Evolutionary conservation across 2,329 filamentous ascomycete genomes (phyloP), one percentile per base, ranked within the genome.

Genomic region (Claviceps paspali): DNA sequence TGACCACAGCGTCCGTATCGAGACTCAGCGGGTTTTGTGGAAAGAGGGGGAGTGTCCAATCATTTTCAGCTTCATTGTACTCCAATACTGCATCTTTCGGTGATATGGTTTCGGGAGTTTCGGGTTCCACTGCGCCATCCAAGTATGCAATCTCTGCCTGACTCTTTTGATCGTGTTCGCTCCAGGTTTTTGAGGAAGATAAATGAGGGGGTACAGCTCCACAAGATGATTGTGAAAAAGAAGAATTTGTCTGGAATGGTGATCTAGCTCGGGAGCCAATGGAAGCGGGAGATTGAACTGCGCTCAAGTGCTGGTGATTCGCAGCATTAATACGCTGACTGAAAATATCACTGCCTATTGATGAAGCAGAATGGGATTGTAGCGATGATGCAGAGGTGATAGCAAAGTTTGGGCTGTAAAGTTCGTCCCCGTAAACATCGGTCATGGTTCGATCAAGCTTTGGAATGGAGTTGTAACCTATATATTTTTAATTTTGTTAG

Each of bases 11-110:
- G 1, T 62, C 59, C 30, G 62, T 50, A 17, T 59, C 53, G 29
- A 67, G 72, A 5, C 50, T 61, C 32, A 64, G 54, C 29, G 73
- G 65, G 38, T 71, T 65, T 2, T 72, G 65, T 3, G 82, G 73
- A 52, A 94, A 93, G 15, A 94, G 62, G 10, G 83, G 76, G 48
- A 81, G 75, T 41, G 75, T 75, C 4, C 71, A 61, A 33, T 80
- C 79, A 14, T 79, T 76, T 3, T 87, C 82, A 0, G 66, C 59
- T 28, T 91, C 84, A 43, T 79, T 73, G 53, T 87, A 94, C 42
- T 95, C 87, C 35, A 95, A 62, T 41, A 93, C 61, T 1, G 87
- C 83, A 50, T 96, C 88, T 60, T 93, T 92, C 18, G 88, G 91
- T 2, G 88, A 96, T 33, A 98, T 94, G 0, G 88, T 94, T 57